Evolutionary conservation across 441 rosid species (phyloP).

Genomic region (Erodium trifolium): DNA sequence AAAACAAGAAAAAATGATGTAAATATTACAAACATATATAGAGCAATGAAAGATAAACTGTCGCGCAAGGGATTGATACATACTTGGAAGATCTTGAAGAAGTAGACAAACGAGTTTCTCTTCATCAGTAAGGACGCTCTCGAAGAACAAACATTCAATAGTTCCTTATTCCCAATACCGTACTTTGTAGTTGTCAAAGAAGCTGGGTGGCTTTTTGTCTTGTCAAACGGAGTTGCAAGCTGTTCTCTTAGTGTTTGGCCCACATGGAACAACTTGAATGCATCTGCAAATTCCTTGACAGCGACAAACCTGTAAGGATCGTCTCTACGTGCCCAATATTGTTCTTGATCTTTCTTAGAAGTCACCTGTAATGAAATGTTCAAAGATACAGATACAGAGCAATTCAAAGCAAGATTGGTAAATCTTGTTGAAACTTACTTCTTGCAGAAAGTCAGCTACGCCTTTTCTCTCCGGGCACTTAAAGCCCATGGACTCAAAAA

Average conservation of each 20-base stretch:
- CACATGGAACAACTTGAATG: slow-evolving; percentile 53
- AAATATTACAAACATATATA: neutral
- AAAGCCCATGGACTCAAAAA: slow-evolving; percentile 71
- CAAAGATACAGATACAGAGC: too few species aligned
- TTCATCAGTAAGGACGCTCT: slow-evolving; percentile 75
- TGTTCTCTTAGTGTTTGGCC: slow-evolving; percentile 49
- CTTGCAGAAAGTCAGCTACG: slow-evolving; percentile 81
- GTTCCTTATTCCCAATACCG: slow-evolving; percentile 51
- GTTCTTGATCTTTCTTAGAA: slow-evolving; percentile 76
- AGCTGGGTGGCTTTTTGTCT: slow-evolving; percentile 57
- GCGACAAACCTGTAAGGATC: slow-evolving; percentile 57
- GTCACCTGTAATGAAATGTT: slow-evolving; percentile 46
- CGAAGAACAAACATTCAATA: slow-evolving; percentile 55
- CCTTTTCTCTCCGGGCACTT: slow-evolving; percentile 83
- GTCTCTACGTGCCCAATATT: slow-evolving; percentile 55
- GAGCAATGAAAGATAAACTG: slow-evolving; percentile 2
- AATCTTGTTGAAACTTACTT: slow-evolving; percentile 23
- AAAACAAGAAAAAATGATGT: neutral
- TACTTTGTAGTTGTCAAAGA: slow-evolving; percentile 52
- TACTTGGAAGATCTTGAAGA: slow-evolving; percentile 69
- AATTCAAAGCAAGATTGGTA: too few species aligned
- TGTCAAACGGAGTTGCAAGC: slow-evolving; percentile 52
- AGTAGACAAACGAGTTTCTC: slow-evolving; percentile 75
- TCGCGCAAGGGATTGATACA: neutral
- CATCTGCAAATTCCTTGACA: slow-evolving; percentile 53